These are phyloP conservation scores for Peronospora belbahrii DNA, from an alignment of 352 stramenopile species.

Conservation along the genomic window DNA sequence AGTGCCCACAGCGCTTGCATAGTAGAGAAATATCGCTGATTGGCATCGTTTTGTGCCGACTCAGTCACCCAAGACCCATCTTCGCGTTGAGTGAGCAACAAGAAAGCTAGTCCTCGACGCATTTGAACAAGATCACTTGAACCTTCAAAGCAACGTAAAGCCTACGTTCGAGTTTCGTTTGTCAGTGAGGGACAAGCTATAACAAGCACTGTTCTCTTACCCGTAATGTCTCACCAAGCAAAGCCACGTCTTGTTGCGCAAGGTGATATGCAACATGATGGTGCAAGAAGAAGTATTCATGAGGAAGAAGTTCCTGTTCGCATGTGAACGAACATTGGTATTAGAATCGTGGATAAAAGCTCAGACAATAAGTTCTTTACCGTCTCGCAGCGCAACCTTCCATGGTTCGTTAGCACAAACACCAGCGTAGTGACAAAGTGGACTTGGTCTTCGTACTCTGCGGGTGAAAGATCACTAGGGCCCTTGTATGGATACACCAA, in stretches of 20 bases:
- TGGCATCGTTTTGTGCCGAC: constrained; percentile 11
- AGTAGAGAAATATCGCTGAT: constrained; percentile 41
- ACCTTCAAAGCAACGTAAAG: constrained; percentile 64
- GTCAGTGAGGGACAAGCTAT: neutral
- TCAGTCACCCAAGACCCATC: constrained; percentile 50
- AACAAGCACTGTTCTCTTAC: constrained; percentile 22
- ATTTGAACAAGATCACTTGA: constrained; percentile 62
- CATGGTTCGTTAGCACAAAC: constrained; percentile 82
- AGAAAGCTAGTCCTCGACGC: constrained; percentile 56
- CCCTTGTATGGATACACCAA: constrained; percentile 82
- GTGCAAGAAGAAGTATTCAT: constrained; percentile 87
- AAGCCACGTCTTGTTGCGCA: constrained; percentile 60
- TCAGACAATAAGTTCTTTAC: constrained; percentile 25
- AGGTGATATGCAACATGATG: constrained; percentile 78
- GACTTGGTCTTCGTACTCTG: constrained; percentile 74
- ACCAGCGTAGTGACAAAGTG: constrained; percentile 82
- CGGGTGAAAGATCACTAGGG: constrained; percentile 45
- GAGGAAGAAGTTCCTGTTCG: constrained; percentile 70
- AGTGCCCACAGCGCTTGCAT: constrained; percentile 44
- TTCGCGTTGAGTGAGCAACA: constrained; percentile 46
- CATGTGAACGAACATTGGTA: constrained; percentile 4
- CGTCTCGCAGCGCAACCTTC: constrained; percentile 57
- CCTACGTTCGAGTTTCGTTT: constrained; percentile 23
- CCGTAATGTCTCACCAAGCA: constrained; percentile 61
- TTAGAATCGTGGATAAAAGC: neutral